Evolutionary conservation across 768 basidiomycete species (phyloP), one percentile per base, ranked within the genome.

Genomic region (Epithele typhae): DNA sequence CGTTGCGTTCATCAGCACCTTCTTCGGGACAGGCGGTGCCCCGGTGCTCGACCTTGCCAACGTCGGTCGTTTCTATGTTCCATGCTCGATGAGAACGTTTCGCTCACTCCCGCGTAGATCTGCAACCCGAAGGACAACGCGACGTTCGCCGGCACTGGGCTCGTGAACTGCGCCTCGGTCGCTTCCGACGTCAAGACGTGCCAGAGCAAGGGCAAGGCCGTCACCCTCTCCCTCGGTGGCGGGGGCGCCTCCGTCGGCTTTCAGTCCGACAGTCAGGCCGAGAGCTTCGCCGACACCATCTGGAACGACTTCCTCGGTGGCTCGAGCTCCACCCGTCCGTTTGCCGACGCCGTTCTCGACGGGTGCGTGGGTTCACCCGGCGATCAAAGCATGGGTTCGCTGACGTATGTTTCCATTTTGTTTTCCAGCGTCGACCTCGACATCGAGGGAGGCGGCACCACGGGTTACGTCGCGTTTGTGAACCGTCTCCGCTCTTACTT

Each of bases 21-120:
- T 86, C 66, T 84, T 81, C 57, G 74, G 79, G 11, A 67, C 78
- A 5, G 82, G 84, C 1, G 75, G 75, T 23, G 61, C 73, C 15
- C 85, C 85, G 19, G 77, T 75, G 6, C 68, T 87, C 43, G 82
- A 89, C 61, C 71, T 87, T 11, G 84, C 81, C 1, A 87, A 83
- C 56, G 83, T 82, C 61, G 50, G 72, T 54, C n/a, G n/a, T n/a
- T n/a, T n/a, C n/a, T n/a, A n/a, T n/a, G n/a, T n/a, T 24, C 11
- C 22, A 38, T 27, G 25, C 18, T 22, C 18, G 5, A 18, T 36
- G 18, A 25, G 14, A 19, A 15, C 45, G 14, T 27, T 23, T 25
- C 22, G 25, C 19, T 41, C 30, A 33, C 25, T 21, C 24, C 39
- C n/a, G 33, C 18, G n/a, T 24, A 74, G 73, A 75, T 61, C 27